phyloP scores from a whole-genome alignment of 176 grass and related monocot species.

The Olyra latifolia region DNA sequence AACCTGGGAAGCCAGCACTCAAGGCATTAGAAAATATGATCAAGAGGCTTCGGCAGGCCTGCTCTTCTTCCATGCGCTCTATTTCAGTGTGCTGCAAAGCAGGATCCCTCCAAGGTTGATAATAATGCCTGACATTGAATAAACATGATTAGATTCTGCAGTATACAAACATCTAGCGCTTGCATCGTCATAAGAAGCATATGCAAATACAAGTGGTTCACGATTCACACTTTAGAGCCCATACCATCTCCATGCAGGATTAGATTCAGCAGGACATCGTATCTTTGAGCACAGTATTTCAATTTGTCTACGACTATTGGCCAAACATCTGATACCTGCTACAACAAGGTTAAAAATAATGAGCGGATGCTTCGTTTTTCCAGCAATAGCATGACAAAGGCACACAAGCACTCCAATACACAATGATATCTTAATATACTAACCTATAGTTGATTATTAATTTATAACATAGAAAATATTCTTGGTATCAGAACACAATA shows the following conservation, averaged over 20 bases:
- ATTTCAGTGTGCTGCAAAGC: conserved; percentile 35
- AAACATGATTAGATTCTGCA: not conserved
- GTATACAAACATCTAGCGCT: not conserved
- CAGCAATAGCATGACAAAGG: not conserved
- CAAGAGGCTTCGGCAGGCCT: conserved; percentile 71
- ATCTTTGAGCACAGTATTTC: conserved; percentile 65
- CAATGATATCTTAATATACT: not conserved
- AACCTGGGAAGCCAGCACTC: conserved; percentile 16
- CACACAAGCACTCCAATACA: not conserved
- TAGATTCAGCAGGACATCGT: conserved; percentile 57
- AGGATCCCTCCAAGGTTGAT: conserved; percentile 69
- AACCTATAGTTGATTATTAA: not conserved
- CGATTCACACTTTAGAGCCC: not conserved
- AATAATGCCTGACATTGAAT: conserved; percentile 62
- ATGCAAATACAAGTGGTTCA: not conserved
- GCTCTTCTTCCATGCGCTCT: conserved; percentile 66
- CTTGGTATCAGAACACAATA: conserved; percentile 6
- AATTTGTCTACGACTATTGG: conserved; percentile 41
- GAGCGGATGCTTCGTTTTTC: conserved; percentile 1
- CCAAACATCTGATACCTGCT: conserved; percentile 50
- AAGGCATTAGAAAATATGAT: conserved; percentile 64
- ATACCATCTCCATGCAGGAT: conserved; percentile 95
- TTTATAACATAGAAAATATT: not conserved
- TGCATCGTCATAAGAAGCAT: not conserved
- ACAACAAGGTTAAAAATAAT: conserved; percentile 16